These are phyloP conservation scores for Eucalyptus virginea DNA, from an alignment of 345 rosid genomes.

Conservation along the genomic window DNA sequence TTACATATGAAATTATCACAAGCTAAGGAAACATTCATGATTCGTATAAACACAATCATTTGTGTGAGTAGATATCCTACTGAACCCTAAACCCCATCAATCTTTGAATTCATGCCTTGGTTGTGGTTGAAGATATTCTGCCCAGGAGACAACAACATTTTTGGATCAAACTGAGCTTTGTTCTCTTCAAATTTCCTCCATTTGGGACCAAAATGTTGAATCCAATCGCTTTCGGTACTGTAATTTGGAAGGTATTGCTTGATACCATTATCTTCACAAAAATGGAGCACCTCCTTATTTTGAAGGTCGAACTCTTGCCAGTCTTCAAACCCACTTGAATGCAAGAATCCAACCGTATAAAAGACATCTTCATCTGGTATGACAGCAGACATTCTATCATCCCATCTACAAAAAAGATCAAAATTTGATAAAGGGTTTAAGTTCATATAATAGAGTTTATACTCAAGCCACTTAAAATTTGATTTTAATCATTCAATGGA, in stretches of 20 bases:
- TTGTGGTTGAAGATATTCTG: background rate
- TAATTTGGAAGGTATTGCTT: background rate
- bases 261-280: background rate
- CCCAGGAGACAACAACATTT: constrained; percentile 2
- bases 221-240: background rate
- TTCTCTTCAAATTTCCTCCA: background rate
- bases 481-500: background rate
- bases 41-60: background rate
- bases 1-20: background rate
- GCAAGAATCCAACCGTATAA: constrained; percentile 2
- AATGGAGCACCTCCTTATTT: background rate
- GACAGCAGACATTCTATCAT: background rate
- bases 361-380: constrained; percentile 3
- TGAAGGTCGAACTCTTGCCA: background rate
- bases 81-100: background rate
- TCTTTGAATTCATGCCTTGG: background rate
- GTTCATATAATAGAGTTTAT: background rate
- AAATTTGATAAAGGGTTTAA: background rate
- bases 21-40: background rate
- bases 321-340: background rate
- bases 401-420: background rate
- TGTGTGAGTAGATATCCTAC: background rate
- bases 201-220: background rate
- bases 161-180: constrained; percentile 1
- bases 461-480: background rate